Percentiles rank a stretch among this genome's conserved stretches.
These are phyloP conservation scores for Penicillium paxilli DNA, from an alignment of 495 filamentous ascomycete genomes.

Conservation along the genomic window DNA sequence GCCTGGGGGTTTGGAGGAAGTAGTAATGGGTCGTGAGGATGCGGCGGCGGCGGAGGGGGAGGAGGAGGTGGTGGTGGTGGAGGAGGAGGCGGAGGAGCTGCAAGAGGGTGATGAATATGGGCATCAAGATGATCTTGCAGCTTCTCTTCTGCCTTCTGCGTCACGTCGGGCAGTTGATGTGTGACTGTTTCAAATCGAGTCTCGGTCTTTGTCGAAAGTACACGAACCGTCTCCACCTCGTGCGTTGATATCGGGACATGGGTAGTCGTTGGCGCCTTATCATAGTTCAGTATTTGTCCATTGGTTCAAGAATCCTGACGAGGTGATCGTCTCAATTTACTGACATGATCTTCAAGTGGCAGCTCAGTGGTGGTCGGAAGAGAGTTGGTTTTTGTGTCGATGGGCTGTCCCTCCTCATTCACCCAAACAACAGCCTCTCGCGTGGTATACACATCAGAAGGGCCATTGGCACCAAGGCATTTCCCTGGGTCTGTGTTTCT, in stretches of 20 bases:
- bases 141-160: neutral
- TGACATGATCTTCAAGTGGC: conserved; percentile 16
- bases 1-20: neutral
- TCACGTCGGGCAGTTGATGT: neutral
- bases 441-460: conserved; percentile 21
- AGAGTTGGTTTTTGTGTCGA: conserved; percentile 30
- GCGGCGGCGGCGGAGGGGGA: neutral
- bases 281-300: too few species aligned
- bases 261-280: neutral
- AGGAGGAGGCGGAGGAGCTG: neutral
- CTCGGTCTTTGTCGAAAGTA: neutral
- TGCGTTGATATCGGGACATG: neutral
- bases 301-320: too few species aligned
- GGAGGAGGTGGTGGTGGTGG: neutral
- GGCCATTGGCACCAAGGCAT: conserved; percentile 4
- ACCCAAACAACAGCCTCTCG: conserved; percentile 63
- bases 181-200: neutral
- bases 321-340: too few species aligned
- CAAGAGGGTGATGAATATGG: neutral
- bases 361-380: conserved; percentile 1
- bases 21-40: neutral
- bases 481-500: conserved; percentile 1
- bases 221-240: neutral
- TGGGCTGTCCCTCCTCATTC: conserved; percentile 58
- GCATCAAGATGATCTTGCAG: neutral